Conservation (phyloP, 2,329 filamentous ascomycete species). For the Fonsecaea monophora region DNA sequence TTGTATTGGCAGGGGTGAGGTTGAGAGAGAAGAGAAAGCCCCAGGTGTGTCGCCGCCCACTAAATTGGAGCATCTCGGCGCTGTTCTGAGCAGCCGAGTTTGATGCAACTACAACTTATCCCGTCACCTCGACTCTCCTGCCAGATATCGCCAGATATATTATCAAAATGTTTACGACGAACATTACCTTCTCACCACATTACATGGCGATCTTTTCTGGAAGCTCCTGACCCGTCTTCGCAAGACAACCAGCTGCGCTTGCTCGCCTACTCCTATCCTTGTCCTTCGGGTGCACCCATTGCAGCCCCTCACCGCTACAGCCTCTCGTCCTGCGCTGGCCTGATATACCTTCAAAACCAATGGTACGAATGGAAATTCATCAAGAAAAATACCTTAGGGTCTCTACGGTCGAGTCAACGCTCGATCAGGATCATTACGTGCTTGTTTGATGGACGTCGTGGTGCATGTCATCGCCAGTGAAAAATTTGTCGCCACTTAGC, state of each 20-base stretch:
- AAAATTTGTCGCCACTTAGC: slow-evolving; percentile 13
- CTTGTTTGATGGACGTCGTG: neutral
- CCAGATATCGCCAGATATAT: slow-evolving; percentile 13
- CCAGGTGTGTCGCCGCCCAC: slow-evolving; percentile 25
- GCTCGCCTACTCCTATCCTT: slow-evolving; percentile 3
- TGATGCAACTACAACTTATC: slow-evolving; percentile 31
- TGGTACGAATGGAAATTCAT: slow-evolving; percentile 17
- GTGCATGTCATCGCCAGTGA: slow-evolving; percentile 17
- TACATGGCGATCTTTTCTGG: slow-evolving; percentile 5
- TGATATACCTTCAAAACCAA: slow-evolving; percentile 17
- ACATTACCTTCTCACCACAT: slow-evolving; percentile 1
- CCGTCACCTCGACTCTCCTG: neutral
- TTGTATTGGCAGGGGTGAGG: slow-evolving; percentile 25
- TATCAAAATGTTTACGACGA: slow-evolving; percentile 9
- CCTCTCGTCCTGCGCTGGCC: slow-evolving; percentile 32
- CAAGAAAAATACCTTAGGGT: slow-evolving; percentile 21
- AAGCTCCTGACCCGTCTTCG: slow-evolving; percentile 7
- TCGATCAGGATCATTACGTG: neutral
- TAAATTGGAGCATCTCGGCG: slow-evolving; percentile 34
- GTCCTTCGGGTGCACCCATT: slow-evolving; percentile 20
- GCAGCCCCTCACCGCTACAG: slow-evolving; percentile 27
- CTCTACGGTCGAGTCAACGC: neutral
- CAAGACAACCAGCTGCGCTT: slow-evolving; percentile 17
- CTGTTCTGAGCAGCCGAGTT: slow-evolving; percentile 1
- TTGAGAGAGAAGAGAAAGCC: slow-evolving; percentile 21